Evolutionary conservation across 2,329 filamentous ascomycete genomes (phyloP), one percentile per base, ranked within the genome.

Genomic region (Penicillium sp.): DNA sequence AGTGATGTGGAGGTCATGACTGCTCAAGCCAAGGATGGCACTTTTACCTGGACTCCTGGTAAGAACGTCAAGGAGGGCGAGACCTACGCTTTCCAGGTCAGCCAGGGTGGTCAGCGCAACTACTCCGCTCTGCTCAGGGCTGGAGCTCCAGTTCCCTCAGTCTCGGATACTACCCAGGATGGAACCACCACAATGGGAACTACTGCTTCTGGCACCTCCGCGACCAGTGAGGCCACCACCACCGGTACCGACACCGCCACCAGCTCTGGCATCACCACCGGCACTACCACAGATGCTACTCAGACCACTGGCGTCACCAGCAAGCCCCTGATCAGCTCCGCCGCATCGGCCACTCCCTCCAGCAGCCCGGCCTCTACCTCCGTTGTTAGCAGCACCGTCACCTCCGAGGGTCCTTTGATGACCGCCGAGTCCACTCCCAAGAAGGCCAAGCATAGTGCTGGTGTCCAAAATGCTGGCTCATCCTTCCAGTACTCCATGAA

Each of bases 31-130:
- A 73, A 68, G 45, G 75, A 73, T 45, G 79, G 78, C 51, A 69
- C 65, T 23, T 82, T 73, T 73, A 72, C 70, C 51, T 85, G 81
- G 80, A 81, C 74, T 15, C 78, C 80, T 5, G 65, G 70, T 36
- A 65, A 62, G 23, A 67, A 62, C 36, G 71, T 84, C 26, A 61
- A 67, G 42, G 67, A 75, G 56, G 77, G 70, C 51, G 54, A 66
- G 34, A 73, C 83, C 71, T 86, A 85, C 64, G 82, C 84, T 49
- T 77, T 86, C 52, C 70, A 84, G 67, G 84, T 86, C 70, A 66
- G 62, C 13, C 82, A 85, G 65, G 78, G 74, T 53, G 70, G 65
- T 38, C 55, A 69, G 43, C 63, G 73, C 66, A 86, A 86, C 73
- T 85, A 84, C 73, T 81, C 77, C 42, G 79, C 76, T 42, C 76